Conservation (phyloP, 2,329 filamentous ascomycete genomes). For the Dendrostoma leiphaemia region DNA sequence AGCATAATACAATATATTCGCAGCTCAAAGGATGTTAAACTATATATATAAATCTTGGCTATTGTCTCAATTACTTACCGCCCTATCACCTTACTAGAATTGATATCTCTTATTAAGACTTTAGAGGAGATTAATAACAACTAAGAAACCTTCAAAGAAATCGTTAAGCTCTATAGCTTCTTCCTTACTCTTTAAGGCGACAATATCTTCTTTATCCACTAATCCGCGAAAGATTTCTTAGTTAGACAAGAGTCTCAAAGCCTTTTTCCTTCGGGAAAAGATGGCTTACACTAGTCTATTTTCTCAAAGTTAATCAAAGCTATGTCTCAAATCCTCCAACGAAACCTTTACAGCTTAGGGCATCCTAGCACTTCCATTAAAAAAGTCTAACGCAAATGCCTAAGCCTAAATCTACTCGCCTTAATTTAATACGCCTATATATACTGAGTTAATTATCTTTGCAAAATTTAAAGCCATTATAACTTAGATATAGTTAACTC, state of each 20-base stretch:
- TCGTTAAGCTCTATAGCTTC: conserved; percentile 36
- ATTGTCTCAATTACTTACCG: conserved; percentile 29
- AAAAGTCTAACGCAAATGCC: conserved; percentile 8
- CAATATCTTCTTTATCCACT: conserved; percentile 1
- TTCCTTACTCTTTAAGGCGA: conserved; percentile 33
- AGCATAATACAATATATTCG: no score
- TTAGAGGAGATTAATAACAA: conserved; percentile 12
- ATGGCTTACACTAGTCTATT: conserved; percentile 29
- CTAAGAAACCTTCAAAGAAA: conserved; percentile 20
- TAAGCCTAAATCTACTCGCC: neutral
- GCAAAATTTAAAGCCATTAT: neutral
- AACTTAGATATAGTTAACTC: neutral
- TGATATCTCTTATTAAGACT: conserved; percentile 24
- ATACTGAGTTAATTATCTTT: neutral
- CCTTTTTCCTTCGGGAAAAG: conserved; percentile 28
- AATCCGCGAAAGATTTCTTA: conserved; percentile 2
- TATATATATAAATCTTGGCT: conserved; percentile 35
- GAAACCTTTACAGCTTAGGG: conserved; percentile 34
- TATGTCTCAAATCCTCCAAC: conserved; percentile 28
- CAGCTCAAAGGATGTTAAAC: conserved; percentile 38
- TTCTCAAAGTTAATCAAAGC: conserved; percentile 32
- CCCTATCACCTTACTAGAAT: conserved; percentile 35
- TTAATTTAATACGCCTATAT: neutral
- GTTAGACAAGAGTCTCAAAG: conserved; percentile 13
- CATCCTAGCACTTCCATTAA: conserved; percentile 24